These are phyloP conservation scores for Pythium aphanidermatum DNA, from an alignment of 352 stramenopile species.

Conservation along the genomic window DNA sequence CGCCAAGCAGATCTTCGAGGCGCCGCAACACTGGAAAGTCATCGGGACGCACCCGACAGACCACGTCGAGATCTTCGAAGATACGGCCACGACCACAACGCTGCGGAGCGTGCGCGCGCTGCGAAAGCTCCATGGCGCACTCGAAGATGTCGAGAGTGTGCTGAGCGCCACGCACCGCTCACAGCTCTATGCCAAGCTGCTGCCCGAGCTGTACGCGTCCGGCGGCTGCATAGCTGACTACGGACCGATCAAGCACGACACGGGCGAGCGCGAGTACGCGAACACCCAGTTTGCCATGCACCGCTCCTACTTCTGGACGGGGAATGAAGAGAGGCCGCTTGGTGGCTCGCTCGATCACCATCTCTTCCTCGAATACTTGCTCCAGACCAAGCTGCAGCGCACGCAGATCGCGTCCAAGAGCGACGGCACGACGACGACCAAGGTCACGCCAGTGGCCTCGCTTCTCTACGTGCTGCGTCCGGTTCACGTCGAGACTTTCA, in stretches of 20 bases:
- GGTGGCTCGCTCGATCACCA: slow-evolving; percentile 25
- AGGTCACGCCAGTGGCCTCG: slow-evolving; percentile 38
- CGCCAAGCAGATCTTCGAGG: slow-evolving; percentile 65
- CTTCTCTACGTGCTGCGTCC: slow-evolving; percentile 59
- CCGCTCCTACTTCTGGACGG: slow-evolving; percentile 24
- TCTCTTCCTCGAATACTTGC: slow-evolving; percentile 55
- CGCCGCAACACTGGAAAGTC: slow-evolving; percentile 58
- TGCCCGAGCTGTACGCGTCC: slow-evolving; percentile 37
- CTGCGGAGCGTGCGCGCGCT: slow-evolving; percentile 49
- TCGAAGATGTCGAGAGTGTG: slow-evolving; percentile 49
- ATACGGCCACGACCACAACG: not conserved
- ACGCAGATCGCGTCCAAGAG: slow-evolving; percentile 28
- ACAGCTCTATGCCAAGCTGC: slow-evolving; percentile 32
- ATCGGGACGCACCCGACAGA: slow-evolving; percentile 44
- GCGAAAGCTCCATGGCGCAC: slow-evolving; percentile 35
- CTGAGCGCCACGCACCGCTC: slow-evolving; percentile 31
- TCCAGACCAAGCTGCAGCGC: slow-evolving; percentile 51
- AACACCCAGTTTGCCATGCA: slow-evolving; percentile 46
- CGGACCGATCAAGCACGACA: slow-evolving; percentile 41
- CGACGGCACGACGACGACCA: slow-evolving; percentile 18
- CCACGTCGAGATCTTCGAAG: slow-evolving; percentile 57
- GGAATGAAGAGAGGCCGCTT: slow-evolving; percentile 1
- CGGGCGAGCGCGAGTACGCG: slow-evolving; percentile 58
- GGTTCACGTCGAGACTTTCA: slow-evolving; percentile 30
- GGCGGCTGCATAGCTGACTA: slow-evolving; percentile 40